These are phyloP conservation scores for Dunaliella salina DNA, from an alignment of 163 green algal genomes.

Conservation along the genomic window DNA sequence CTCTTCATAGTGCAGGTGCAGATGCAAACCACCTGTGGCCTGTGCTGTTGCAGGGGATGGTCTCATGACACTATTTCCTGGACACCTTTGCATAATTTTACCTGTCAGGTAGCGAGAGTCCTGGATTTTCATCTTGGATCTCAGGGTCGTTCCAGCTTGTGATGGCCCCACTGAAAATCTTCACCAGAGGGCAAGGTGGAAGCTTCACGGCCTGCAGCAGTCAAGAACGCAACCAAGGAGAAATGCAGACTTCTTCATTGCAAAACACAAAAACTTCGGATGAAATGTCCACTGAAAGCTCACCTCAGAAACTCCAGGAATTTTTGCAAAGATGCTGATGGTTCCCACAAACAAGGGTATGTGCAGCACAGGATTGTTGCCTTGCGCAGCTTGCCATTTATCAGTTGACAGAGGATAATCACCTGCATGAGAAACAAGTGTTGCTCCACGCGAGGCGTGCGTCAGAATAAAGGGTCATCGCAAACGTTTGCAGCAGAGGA, in stretches of 20 bases:
- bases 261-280: no score
- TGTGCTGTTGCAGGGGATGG: no score
- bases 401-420: neutral
- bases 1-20: no score
- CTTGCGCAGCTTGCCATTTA: neutral
- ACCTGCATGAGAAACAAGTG: neutral
- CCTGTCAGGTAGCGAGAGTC: neutral
- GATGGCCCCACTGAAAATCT: neutral
- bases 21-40: no score
- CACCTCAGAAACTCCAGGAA: neutral
- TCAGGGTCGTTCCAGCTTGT: neutral
- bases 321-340: neutral
- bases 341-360: neutral
- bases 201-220: neutral
- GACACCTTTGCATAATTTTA: neutral
- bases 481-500: neutral
- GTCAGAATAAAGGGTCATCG: neutral
- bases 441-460: neutral
- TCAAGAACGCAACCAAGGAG: no score
- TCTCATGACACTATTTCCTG: no score
- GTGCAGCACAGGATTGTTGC: neutral
- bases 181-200: neutral
- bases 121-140: neutral
- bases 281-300: neutral
- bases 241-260: no score